Conservation (phyloP, 1,284 basidiomycete species). For the Ustilago loliicola region DNA sequence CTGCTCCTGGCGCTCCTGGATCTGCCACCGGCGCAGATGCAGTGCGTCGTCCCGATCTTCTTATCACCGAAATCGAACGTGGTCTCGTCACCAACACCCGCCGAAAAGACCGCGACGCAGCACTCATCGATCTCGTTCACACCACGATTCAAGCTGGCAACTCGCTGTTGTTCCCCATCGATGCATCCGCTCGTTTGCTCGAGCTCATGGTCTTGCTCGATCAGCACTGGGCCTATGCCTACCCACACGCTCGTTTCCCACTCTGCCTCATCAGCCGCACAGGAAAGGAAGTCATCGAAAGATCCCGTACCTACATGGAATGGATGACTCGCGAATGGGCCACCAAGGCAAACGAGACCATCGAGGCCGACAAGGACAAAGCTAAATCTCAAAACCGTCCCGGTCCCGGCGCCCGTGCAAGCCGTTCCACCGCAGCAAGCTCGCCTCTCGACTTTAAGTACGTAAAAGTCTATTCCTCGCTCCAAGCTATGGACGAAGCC, state of each 20-base stretch:
- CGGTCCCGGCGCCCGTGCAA: constrained; percentile 7
- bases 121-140: constrained; percentile 76
- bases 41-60: constrained; percentile 72
- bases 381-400: neutral
- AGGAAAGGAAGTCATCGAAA: constrained; percentile 92
- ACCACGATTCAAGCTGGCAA: constrained; percentile 84
- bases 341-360: constrained; percentile 50
- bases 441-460: constrained; percentile 72
- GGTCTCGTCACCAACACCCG: constrained; percentile 82
- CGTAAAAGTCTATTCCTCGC: constrained; percentile 87
- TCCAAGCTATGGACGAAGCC: constrained; percentile 82
- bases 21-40: constrained; percentile 49
- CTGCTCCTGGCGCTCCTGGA: constrained; percentile 37
- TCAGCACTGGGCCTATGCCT: constrained; percentile 93
- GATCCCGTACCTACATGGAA: constrained; percentile 97
- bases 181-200: constrained; percentile 90
- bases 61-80: constrained; percentile 93
- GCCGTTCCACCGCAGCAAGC: constrained; percentile 19
- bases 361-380: constrained; percentile 41
- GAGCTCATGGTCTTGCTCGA: constrained; percentile 95
- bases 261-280: constrained; percentile 92
- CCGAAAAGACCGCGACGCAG: constrained; percentile 89
- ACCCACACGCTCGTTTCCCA: constrained; percentile 73
- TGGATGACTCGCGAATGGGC: constrained; percentile 94
- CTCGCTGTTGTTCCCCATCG: constrained; percentile 89